A percentile compares a stretch with the other conserved stretches of the same genome.
Conservation (phyloP, 2,329 filamentous ascomycete species). For the Aspergillus proliferans region DNA sequence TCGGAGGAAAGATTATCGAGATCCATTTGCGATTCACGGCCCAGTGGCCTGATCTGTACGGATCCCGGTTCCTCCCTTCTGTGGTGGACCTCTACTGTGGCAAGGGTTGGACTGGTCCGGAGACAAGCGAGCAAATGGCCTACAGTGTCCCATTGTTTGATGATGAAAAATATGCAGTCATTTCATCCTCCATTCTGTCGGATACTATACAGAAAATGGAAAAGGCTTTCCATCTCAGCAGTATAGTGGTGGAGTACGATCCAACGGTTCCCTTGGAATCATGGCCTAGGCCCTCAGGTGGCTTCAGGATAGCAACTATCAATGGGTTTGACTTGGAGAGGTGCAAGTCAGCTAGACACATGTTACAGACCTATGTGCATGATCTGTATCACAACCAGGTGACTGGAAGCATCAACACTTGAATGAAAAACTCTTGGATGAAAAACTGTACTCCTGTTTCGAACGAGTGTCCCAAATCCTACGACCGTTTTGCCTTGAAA, state of each 20-base stretch:
- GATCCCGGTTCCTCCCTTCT: background rate
- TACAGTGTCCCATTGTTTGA: background rate
- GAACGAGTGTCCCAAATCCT: no score
- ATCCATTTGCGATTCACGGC: background rate
- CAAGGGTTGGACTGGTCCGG: background rate
- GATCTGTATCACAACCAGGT: no score
- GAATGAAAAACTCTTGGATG: no score
- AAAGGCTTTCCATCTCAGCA: background rate
- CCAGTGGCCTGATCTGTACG: background rate
- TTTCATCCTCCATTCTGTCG: no score
- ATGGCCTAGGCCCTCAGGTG: background rate
- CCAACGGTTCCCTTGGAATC: background rate
- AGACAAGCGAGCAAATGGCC: no score
- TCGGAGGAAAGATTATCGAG: background rate
- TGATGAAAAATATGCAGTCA: background rate
- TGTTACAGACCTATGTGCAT: no score
- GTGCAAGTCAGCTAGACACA: no score
- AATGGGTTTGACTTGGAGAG: background rate
- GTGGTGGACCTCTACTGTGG: background rate
- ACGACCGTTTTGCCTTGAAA: no score
- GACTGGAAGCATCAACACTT: no score
- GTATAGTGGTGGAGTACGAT: no score
- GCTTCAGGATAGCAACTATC: background rate
- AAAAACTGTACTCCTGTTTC: no score
- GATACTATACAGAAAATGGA: background rate